Conservation (phyloP, 768 basidiomycete species). For the Suillus cothurnatus region DNA sequence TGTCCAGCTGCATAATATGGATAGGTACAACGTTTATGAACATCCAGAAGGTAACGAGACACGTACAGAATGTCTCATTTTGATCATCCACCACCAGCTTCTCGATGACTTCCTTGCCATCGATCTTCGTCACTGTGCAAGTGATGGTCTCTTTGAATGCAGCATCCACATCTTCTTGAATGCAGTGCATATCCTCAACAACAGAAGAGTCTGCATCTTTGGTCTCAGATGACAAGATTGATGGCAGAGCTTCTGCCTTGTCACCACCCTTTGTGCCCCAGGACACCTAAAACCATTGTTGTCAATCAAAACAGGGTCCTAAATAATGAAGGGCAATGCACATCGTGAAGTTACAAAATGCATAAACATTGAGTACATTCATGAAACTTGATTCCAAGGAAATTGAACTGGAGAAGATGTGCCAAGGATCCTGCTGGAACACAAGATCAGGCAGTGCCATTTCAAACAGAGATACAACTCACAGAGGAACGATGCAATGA, state of each 20-base stretch:
- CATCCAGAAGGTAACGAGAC: constrained; percentile 85
- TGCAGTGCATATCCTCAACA: constrained; percentile 82
- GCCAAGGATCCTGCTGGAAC: constrained; percentile 92
- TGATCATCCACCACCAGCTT: constrained; percentile 86
- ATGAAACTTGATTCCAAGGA: constrained; percentile 88
- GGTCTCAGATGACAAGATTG: constrained; percentile 81
- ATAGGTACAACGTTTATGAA: constrained; percentile 56
- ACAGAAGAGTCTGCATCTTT: constrained; percentile 75
- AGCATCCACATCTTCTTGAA: constrained; percentile 87
- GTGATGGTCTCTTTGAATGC: constrained; percentile 92
- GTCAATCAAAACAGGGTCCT: neutral
- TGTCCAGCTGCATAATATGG: constrained; percentile 23
- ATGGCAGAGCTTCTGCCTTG: constrained; percentile 90
- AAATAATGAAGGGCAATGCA: constrained; percentile 32
- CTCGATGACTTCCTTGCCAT: constrained; percentile 64
- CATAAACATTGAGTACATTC: constrained; percentile 95
- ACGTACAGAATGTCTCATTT: constrained; percentile 92
- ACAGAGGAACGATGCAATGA: constrained; percentile 85
- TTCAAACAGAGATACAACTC: constrained; percentile 33
- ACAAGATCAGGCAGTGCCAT: constrained; percentile 12
- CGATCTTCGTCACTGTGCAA: constrained; percentile 78
- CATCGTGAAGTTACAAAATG: constrained; percentile 97
- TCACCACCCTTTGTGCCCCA: constrained; percentile 98
- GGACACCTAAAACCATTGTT: constrained; percentile 53
- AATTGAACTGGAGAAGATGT: constrained; percentile 97